These are phyloP conservation scores for Thymus quinquecostatus DNA, from an alignment of 257 asterid species.

Conservation along the genomic window DNA sequence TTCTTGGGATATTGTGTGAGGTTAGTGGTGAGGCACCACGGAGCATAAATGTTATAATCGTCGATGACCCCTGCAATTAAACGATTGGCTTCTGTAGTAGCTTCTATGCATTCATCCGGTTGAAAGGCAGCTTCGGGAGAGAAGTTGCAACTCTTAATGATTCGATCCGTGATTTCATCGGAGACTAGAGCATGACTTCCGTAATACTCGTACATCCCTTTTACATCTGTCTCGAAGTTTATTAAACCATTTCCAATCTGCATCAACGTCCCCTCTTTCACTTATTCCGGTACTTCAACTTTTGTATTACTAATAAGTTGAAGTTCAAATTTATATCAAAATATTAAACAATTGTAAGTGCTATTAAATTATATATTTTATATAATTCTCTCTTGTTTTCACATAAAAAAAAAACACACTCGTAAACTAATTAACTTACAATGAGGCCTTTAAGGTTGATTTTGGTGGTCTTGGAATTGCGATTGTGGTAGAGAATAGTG, in stretches of 20 bases:
- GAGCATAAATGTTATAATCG: constrained; percentile 74
- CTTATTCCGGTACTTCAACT: no score
- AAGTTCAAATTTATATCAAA: no score
- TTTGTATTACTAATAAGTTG: no score
- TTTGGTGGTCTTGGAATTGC: constrained; percentile 35
- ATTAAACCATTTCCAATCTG: constrained; percentile 85
- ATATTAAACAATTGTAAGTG: no score
- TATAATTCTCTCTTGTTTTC: no score
- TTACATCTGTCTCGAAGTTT: constrained; percentile 62
- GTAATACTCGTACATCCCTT: constrained; percentile 71
- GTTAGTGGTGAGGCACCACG: constrained; percentile 34
- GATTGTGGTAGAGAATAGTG: constrained; percentile 53
- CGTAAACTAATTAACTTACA: constrained; percentile 39
- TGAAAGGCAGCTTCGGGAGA: constrained; percentile 34
- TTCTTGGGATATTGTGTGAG: constrained; percentile 57
- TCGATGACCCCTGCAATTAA: constrained; percentile 28
- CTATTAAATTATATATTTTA: no score
- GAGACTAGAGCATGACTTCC: constrained; percentile 72
- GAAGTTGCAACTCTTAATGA: constrained; percentile 54
- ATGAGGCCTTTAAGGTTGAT: constrained; percentile 80
- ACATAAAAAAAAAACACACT: no score
- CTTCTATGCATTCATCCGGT: constrained; percentile 35
- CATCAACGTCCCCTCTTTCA: no score
- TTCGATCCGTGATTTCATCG: constrained; percentile 34
- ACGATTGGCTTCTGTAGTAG: constrained; percentile 34